These are phyloP conservation scores for Peterozyma toletana DNA, from an alignment of 805 yeast genomes.

Conservation along the genomic window DNA sequence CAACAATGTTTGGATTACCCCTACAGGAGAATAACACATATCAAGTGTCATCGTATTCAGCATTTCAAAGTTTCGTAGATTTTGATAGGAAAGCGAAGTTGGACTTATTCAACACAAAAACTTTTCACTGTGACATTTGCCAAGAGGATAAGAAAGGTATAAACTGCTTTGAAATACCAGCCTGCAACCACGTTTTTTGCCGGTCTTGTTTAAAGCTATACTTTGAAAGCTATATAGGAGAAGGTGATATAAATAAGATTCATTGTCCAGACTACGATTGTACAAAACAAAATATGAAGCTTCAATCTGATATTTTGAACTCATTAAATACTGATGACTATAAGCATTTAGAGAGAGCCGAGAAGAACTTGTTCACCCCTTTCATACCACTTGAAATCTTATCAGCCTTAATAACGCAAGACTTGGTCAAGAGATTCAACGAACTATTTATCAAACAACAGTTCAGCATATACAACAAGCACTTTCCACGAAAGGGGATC, in stretches of 20 bases:
- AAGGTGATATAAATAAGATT: constrained; percentile 42
- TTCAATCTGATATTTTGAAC: neutral
- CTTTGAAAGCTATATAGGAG: constrained; percentile 29
- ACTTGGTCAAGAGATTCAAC: constrained; percentile 28
- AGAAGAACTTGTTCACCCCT: constrained; percentile 31
- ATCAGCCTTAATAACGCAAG: constrained; percentile 19
- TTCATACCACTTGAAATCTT: constrained; percentile 30
- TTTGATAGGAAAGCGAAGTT: constrained; percentile 17
- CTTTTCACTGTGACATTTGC: constrained; percentile 53
- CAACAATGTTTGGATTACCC: constrained; percentile 9
- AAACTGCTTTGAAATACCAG: constrained; percentile 25
- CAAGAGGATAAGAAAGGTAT: constrained; percentile 40
- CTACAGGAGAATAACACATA: constrained; percentile 6
- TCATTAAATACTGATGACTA: constrained; percentile 9
- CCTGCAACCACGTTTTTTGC: constrained; percentile 47
- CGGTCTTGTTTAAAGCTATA: constrained; percentile 35
- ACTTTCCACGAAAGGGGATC: constrained; percentile 41
- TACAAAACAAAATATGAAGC: constrained; percentile 19
- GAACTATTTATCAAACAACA: constrained; percentile 28
- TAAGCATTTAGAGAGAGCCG: constrained; percentile 21
- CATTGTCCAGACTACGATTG: constrained; percentile 56
- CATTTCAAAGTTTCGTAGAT: constrained; percentile 9
- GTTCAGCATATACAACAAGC: constrained; percentile 33
- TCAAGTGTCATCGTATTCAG: neutral
- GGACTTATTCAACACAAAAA: constrained; percentile 23